Conservation (phyloP, 768 basidiomycete species). For the Sporobolomyces phaffii region DNA sequence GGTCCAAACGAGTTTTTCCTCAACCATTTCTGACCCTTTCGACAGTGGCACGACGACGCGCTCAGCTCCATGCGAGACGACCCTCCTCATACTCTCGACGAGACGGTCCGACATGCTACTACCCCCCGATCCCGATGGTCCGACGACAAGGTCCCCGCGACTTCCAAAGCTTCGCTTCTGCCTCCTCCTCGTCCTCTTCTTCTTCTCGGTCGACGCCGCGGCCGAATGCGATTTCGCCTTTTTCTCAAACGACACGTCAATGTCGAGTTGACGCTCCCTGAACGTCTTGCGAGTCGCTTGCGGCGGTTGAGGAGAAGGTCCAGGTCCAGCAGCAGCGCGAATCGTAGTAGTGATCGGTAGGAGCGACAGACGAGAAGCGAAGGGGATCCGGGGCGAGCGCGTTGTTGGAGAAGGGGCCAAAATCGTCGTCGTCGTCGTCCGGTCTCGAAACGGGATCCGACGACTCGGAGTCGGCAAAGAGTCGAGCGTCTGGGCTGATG, state of each 20-base stretch:
- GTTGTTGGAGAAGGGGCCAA: not conserved
- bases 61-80: too few species aligned
- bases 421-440: not conserved
- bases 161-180: too few species aligned
- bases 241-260: not conserved
- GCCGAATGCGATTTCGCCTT: constrained; percentile 3
- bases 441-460: not conserved
- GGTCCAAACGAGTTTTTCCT: constrained; percentile 3
- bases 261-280: not conserved
- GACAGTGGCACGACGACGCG: too few species aligned
- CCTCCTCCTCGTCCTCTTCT: not conserved
- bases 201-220: not conserved
- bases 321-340: too few species aligned
- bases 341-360: not conserved
- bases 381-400: not conserved
- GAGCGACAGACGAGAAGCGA: not conserved
- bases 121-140: not conserved
- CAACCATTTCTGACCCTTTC: not conserved
- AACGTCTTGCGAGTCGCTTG: not conserved
- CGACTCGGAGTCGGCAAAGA: not conserved
- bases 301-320: not conserved
- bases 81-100: constrained; percentile 3
- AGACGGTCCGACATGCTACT: not conserved
- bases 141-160: too few species aligned
- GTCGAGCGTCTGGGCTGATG: not conserved